A percentile compares a stretch with the other conserved stretches of the same genome.
phyloP scores from a whole-genome alignment of 345 rosid species.

The Chamaenerion angustifolium region DNA sequence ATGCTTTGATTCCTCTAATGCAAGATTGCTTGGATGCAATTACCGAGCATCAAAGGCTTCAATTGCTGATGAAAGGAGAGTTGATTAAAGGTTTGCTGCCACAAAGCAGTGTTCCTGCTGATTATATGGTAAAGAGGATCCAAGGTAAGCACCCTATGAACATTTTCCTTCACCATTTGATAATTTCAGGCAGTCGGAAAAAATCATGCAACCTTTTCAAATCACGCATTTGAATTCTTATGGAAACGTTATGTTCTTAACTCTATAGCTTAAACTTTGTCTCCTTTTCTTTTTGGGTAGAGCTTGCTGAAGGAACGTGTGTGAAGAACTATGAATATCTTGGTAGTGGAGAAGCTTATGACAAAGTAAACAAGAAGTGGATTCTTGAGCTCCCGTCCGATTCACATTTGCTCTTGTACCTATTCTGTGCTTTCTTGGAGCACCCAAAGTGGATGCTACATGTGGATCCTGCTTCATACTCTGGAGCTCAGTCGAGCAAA shows the following conservation, averaged over 20 bases:
- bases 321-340: slow-evolving; percentile 77
- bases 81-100: slow-evolving; percentile 87
- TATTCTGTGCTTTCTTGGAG: slow-evolving; percentile 89
- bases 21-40: slow-evolving; percentile 81
- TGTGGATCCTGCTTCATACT: slow-evolving; percentile 69
- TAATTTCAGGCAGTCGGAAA: too few relatives aligned
- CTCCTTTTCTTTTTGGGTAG: slow-evolving; percentile 20
- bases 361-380: slow-evolving; percentile 61
- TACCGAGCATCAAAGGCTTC: slow-evolving; percentile 89
- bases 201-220: too few relatives aligned
- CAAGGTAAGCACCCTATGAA: slow-evolving; percentile 27
- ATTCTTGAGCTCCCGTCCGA: slow-evolving; percentile 75
- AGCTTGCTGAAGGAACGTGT: slow-evolving; percentile 91
- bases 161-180: too few relatives aligned
- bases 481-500: slow-evolving; percentile 77
- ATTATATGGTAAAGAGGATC: slow-evolving; percentile 62
- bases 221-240: too few relatives aligned
- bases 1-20: slow-evolving; percentile 50
- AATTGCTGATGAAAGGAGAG: slow-evolving; percentile 77
- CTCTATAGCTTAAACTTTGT: not conserved
- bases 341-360: slow-evolving; percentile 52
- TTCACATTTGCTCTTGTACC: slow-evolving; percentile 74
- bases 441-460: slow-evolving; percentile 98
- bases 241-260: not conserved
- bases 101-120: slow-evolving; percentile 56